These are phyloP conservation scores for Aspergillus hancockii DNA, from an alignment of 495 filamentous ascomycete genomes.

Conservation along the genomic window DNA sequence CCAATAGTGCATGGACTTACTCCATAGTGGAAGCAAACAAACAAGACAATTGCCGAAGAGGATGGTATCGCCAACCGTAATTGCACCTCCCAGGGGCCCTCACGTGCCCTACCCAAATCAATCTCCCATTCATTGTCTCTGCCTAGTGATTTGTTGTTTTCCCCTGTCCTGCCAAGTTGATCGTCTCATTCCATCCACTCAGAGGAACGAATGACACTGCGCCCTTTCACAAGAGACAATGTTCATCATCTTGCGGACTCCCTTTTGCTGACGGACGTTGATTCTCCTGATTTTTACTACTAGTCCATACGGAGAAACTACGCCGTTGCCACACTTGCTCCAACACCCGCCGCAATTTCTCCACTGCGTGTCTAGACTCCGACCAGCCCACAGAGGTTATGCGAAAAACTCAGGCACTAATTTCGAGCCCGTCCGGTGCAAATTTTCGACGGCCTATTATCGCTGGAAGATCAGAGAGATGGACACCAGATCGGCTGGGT, in stretches of 20 bases:
- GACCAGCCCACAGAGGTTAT: background rate
- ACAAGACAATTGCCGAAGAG: background rate
- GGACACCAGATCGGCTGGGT: background rate
- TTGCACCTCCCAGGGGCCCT: no score
- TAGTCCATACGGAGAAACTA: background rate
- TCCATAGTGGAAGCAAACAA: no score
- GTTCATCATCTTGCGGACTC: no score
- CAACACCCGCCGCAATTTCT: background rate
- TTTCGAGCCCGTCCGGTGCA: background rate
- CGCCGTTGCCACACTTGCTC: conserved; percentile 2
- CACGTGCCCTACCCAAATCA: no score
- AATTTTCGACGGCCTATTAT: background rate
- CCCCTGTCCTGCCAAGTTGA: background rate
- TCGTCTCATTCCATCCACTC: no score
- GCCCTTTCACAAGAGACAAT: no score
- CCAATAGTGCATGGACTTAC: no score
- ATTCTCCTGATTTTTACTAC: background rate
- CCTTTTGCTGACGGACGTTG: background rate
- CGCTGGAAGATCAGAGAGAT: background rate
- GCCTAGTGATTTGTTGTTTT: background rate
- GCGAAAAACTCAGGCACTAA: background rate
- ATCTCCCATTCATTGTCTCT: background rate
- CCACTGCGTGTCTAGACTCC: conserved; percentile 1
- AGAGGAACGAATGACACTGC: no score
- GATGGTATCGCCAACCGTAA: background rate